A percentile compares a stretch with the other conserved stretches of the same genome.
These are phyloP conservation scores for Vitis riparia DNA, from an alignment of 164 flowering plant genomes.

Conservation along the genomic window DNA sequence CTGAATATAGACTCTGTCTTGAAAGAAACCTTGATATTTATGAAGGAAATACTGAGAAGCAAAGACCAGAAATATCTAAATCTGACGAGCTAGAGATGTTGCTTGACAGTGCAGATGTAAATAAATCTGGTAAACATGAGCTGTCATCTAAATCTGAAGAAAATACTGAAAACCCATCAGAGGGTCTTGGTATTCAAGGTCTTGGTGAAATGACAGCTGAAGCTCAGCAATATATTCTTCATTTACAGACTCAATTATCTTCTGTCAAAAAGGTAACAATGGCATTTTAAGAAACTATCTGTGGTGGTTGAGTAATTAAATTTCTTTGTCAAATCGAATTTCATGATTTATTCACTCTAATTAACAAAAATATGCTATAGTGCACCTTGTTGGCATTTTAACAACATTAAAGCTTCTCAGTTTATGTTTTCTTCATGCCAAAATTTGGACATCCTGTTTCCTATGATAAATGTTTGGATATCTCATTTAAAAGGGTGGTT, in stretches of 20 bases:
- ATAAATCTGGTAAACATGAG: constrained; percentile 21
- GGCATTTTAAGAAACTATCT: background rate
- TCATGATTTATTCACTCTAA: background rate
- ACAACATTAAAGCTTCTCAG: background rate
- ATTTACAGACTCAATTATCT: constrained; percentile 58
- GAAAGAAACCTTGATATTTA: constrained; percentile 64
- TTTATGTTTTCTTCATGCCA: background rate
- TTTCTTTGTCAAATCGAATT: background rate
- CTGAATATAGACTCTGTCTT: constrained; percentile 82
- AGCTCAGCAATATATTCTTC: constrained; percentile 56
- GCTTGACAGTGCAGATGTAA: constrained; percentile 23
- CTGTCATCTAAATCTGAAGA: constrained; percentile 23
- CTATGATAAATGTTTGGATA: background rate
- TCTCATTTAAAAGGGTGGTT: background rate
- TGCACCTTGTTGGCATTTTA: background rate
- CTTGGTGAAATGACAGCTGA: constrained; percentile 70
- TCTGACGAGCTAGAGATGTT: constrained; percentile 26
- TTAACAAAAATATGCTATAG: background rate
- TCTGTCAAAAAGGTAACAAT: constrained; percentile 58
- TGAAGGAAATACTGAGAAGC: constrained; percentile 34
- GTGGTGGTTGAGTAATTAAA: too few relatives aligned
- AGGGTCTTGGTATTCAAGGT: constrained; percentile 34
- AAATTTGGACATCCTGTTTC: background rate
- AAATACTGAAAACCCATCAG: constrained; percentile 21
- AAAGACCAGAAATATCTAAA: constrained; percentile 28